These are phyloP conservation scores for Pseudogymnoascus sp. DNA, from an alignment of 2,329 filamentous ascomycete species.

Conservation along the genomic window DNA sequence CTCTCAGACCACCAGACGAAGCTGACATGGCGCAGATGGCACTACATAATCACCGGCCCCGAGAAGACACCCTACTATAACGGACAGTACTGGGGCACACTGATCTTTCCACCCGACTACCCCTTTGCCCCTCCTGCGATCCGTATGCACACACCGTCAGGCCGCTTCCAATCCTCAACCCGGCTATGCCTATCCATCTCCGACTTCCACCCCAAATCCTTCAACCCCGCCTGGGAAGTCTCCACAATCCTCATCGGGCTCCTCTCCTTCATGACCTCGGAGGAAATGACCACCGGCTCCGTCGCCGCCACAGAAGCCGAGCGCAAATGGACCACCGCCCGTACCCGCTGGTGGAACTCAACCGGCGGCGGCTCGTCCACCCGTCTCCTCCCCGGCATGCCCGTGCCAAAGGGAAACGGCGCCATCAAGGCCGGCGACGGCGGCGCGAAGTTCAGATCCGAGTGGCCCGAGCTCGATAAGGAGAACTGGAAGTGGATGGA, in stretches of 20 bases:
- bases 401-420: constrained; percentile 60
- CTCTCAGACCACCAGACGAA: neutral
- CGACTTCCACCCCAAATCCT: constrained; percentile 95
- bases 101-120: constrained; percentile 93
- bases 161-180: constrained; percentile 87
- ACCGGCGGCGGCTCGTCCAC: constrained; percentile 72
- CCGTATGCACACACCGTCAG: constrained; percentile 96
- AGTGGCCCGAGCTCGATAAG: constrained; percentile 83
- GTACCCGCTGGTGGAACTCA: constrained; percentile 92
- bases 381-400: constrained; percentile 41
- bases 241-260: constrained; percentile 92
- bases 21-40: constrained; percentile 53
- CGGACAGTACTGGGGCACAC: constrained; percentile 96
- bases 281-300: constrained; percentile 96
- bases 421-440: constrained; percentile 84
- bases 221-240: constrained; percentile 98
- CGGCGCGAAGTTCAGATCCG: constrained; percentile 76
- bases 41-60: constrained; percentile 91
- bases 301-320: constrained; percentile 70
- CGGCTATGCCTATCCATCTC: constrained; percentile 91
- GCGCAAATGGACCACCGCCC: constrained; percentile 65
- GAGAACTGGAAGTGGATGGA: constrained; percentile 93
- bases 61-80: constrained; percentile 88
- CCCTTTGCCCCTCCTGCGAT: constrained; percentile 96
- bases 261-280: constrained; percentile 94